Percentiles rank a stretch among this genome's conserved stretches.
Conservation (phyloP, 768 basidiomycete genomes). For the Glaciozyma martinii region DNA sequence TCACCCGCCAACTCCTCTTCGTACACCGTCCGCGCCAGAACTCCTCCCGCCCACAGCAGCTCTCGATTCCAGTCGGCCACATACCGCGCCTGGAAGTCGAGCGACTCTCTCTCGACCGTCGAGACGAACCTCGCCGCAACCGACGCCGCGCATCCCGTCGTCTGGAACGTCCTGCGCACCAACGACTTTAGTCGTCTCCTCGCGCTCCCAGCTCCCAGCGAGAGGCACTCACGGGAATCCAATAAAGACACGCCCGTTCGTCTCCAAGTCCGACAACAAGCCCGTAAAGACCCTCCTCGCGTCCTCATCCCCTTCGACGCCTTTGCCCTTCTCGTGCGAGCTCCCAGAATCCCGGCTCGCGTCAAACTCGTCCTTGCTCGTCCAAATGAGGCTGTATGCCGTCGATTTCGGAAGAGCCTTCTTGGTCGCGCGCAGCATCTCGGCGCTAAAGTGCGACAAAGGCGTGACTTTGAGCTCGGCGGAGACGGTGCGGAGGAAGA, state of each 20-base stretch:
- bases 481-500: constrained; percentile 38
- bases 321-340: neutral
- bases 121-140: constrained; percentile 80
- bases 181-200: too few species aligned
- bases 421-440: constrained; percentile 84
- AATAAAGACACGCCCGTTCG: constrained; percentile 30
- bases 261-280: constrained; percentile 16
- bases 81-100: constrained; percentile 30
- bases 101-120: constrained; percentile 90
- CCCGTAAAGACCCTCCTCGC: constrained; percentile 28
- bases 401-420: constrained; percentile 75
- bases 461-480: constrained; percentile 40
- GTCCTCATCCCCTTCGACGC: constrained; percentile 12
- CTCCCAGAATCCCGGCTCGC: neutral
- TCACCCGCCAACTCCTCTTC: constrained; percentile 62
- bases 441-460: constrained; percentile 44
- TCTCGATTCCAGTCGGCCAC: constrained; percentile 68
- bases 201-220: neutral
- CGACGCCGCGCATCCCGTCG: constrained; percentile 67
- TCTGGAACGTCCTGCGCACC: constrained; percentile 54
- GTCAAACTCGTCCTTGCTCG: constrained; percentile 35
- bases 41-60: constrained; percentile 72
- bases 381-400: constrained; percentile 72
- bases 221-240: constrained; percentile 15
- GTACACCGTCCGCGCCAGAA: constrained; percentile 70